Base-by-base conservation (phyloP, 2,329 filamentous ascomycete species). In the Cadophora malorum region DNA sequence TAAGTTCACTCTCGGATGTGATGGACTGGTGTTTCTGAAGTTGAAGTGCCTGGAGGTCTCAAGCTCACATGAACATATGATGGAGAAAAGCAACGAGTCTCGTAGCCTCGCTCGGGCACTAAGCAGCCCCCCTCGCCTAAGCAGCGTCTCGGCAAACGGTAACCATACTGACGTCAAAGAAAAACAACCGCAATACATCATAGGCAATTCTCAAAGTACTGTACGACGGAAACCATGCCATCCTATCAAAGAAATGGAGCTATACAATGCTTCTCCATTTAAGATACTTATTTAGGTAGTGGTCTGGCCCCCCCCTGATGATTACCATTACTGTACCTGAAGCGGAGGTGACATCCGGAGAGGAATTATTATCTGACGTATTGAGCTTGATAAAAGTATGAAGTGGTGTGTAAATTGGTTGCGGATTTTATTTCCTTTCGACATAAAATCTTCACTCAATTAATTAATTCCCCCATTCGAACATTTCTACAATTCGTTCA, bases 391-490 rank as follows among this genome's bases (percentile, higher is more conserved):
- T 16, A 33, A 28, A 45, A 60, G 6, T 33, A 74, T 72, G 72
- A 71, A 74, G 67, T 75, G 67, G 67, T 75, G 71, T 53, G 68
- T 71, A 16, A 72, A 71, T 67, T 75, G 72, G 72, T 53, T 74
- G 31, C 70, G 71, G 47, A 74, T 75, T 56, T 56, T 73, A 21
- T 72, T 74, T 71, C 71, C 70, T 52, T 61, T 65, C 12, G 16
- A 6, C 19, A 21, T 9, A 49, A 21, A 49, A 19, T 3, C 41
- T 45, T 45, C 41, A 45, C 1, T 45, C 19, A 6, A 45, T 45
- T 16, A 6, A 45, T 5, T 16, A 2, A 16, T 16, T 28, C 5
- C 28, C 3, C 14, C 41, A 38, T 10, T 38, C 3, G 7, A 4
- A 10, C 35, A 35, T 35, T 35, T 35, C 8, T 38, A 9, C 1